Evolutionary conservation across 2,329 filamentous ascomycete species (phyloP).

Genomic region (Aspergillus aculeatinus): DNA sequence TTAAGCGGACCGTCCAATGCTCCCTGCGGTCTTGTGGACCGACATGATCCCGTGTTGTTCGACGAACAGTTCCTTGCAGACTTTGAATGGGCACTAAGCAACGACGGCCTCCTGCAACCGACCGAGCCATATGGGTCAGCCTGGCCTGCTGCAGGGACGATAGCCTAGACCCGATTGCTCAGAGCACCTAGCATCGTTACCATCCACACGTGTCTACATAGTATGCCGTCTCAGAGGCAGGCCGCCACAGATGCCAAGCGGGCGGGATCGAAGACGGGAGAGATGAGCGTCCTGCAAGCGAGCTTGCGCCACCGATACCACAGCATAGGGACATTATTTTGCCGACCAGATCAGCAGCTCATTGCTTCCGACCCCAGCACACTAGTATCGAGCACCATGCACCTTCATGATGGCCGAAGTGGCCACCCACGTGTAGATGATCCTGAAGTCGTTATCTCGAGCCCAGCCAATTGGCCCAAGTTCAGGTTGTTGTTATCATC

Average conservation of each 20-base stretch:
- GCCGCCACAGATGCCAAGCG: neutral
- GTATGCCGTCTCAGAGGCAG: neutral
- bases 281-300: neutral
- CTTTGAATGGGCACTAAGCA: conserved; percentile 40
- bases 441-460: neutral
- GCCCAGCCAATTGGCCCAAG: neutral
- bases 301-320: neutral
- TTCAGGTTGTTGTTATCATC: neutral
- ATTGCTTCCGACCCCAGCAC: neutral
- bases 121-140: conserved; percentile 24
- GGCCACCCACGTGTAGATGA: neutral
- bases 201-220: neutral
- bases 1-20: conserved; percentile 6
- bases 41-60: conserved; percentile 27
- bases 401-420: neutral
- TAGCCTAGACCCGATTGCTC: neutral
- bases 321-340: neutral
- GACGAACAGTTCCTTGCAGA: conserved; percentile 41
- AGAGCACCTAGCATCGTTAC: neutral
- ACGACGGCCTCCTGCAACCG: conserved; percentile 29
- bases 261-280: neutral
- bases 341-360: neutral
- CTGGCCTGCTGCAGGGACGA: conserved; percentile 17
- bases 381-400: neutral
- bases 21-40: conserved; percentile 4